These are phyloP conservation scores for Barnettozyma sucrosica DNA, from an alignment of 805 yeast genomes.

Conservation along the genomic window DNA sequence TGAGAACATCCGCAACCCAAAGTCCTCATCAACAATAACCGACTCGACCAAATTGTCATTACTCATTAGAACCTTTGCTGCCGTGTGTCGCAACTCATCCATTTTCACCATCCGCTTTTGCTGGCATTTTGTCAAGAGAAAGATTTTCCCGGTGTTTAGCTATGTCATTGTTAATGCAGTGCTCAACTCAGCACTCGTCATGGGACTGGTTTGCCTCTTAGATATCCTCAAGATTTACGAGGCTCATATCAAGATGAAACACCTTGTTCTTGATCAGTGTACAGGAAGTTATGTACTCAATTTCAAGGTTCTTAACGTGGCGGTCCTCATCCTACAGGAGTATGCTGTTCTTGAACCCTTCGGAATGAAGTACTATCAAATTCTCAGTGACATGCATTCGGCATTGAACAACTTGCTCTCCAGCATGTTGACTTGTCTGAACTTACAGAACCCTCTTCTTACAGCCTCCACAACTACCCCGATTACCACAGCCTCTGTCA, in stretches of 20 bases:
- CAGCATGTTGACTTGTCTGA: neutral
- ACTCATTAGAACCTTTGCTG: slow-evolving; percentile 16
- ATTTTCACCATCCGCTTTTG: slow-evolving; percentile 26
- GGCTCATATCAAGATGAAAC: neutral
- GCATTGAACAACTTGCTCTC: neutral
- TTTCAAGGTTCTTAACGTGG: slow-evolving; percentile 1
- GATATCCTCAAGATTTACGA: slow-evolving; percentile 1
- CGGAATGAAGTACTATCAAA: neutral
- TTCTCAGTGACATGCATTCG: neutral
- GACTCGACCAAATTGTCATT: neutral
- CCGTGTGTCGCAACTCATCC: slow-evolving; percentile 28
- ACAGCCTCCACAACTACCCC: neutral
- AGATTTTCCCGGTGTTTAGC: slow-evolving; percentile 27
- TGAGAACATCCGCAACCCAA: neutral
- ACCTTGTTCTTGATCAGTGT: neutral
- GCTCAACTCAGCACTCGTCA: slow-evolving; percentile 27
- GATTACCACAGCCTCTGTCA: neutral
- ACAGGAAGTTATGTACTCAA: neutral
- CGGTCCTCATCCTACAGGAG: neutral
- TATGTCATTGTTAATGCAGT: slow-evolving; percentile 25
- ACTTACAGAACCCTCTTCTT: neutral
- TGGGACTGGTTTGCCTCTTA: slow-evolving; percentile 25
- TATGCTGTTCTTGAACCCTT: neutral
- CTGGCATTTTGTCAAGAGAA: slow-evolving; percentile 10
- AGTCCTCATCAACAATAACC: neutral